phyloP scores from a whole-genome alignment of 2,329 filamentous ascomycete species.

The Fusarium sp. region DNA sequence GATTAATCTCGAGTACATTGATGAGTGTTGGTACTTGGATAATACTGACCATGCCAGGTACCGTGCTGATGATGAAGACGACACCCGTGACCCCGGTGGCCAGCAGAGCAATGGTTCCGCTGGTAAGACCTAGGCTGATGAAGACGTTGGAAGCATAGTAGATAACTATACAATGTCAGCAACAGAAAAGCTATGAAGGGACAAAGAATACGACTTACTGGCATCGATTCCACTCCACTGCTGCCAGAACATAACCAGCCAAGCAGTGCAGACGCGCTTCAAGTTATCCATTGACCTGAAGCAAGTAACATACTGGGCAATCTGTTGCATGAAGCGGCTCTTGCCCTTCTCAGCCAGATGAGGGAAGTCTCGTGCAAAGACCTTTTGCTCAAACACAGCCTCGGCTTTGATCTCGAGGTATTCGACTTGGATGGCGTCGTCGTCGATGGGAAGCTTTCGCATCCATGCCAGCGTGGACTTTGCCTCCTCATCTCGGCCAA shows the following conservation, averaged over 20 bases:
- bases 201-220: background rate
- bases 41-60: constrained; percentile 50
- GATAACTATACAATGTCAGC: constrained; percentile 51
- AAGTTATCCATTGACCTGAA: constrained; percentile 63
- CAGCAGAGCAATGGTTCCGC: constrained; percentile 72
- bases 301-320: constrained; percentile 63
- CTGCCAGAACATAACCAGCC: constrained; percentile 74
- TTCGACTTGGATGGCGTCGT: constrained; percentile 81
- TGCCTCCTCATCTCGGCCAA: constrained; percentile 79
- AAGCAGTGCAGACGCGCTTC: constrained; percentile 76
- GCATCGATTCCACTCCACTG: constrained; percentile 53
- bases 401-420: constrained; percentile 89
- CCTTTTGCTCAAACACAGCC: constrained; percentile 82
- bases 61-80: constrained; percentile 69
- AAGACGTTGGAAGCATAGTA: constrained; percentile 72
- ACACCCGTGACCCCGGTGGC: constrained; percentile 82
- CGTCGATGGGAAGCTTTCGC: constrained; percentile 72
- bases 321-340: constrained; percentile 55
- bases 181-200: background rate
- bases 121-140: constrained; percentile 73
- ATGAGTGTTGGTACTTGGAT: no score
- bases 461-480: constrained; percentile 69
- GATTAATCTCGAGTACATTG: background rate
- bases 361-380: constrained; percentile 72
- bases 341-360: constrained; percentile 58